These are phyloP conservation scores for Pleurotus djamor DNA, from an alignment of 768 basidiomycete genomes.

Conservation along the genomic window DNA sequence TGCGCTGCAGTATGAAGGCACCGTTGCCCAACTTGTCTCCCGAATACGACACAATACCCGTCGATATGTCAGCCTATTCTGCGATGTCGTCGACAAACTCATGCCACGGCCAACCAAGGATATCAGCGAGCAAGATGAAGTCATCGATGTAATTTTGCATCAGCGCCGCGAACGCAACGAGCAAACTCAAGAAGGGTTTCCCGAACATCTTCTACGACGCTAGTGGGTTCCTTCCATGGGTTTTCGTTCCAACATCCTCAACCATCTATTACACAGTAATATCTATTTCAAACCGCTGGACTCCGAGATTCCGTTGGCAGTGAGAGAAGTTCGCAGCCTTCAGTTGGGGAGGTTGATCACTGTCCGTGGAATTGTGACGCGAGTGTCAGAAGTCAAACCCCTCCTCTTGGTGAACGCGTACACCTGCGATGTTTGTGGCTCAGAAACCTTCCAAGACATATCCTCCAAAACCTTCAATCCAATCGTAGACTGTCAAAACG, in stretches of 20 bases:
- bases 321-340: slow-evolving; percentile 83
- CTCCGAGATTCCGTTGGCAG: slow-evolving; percentile 78
- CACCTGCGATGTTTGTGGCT: slow-evolving; percentile 96
- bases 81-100: slow-evolving; percentile 85
- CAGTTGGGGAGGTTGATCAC: slow-evolving; percentile 94
- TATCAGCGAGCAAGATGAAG: slow-evolving; percentile 88
- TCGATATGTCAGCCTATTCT: slow-evolving; percentile 88
- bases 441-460: slow-evolving; percentile 98
- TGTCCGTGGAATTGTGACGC: slow-evolving; percentile 96
- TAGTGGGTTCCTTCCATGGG: slow-evolving; percentile 64
- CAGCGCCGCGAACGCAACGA: slow-evolving; percentile 90
- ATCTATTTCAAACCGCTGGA: slow-evolving; percentile 89
- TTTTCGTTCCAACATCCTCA: slow-evolving; percentile 11
- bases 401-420: slow-evolving; percentile 97
- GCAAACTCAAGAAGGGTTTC: slow-evolving; percentile 77
- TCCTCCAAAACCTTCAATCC: slow-evolving; percentile 89
- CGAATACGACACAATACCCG: slow-evolving; percentile 84
- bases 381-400: slow-evolving; percentile 98
- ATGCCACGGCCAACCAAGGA: slow-evolving; percentile 90
- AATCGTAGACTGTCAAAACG: slow-evolving; percentile 84
- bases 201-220: slow-evolving; percentile 87
- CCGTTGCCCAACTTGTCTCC: slow-evolving; percentile 68
- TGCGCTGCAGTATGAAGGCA: slow-evolving; percentile 58
- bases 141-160: slow-evolving; percentile 94
- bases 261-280: slow-evolving; percentile 51